Evolutionary conservation across 2,329 filamentous ascomycete species (phyloP), one percentile per base, ranked within the genome.

Genomic region (Monosporascus sp.): DNA sequence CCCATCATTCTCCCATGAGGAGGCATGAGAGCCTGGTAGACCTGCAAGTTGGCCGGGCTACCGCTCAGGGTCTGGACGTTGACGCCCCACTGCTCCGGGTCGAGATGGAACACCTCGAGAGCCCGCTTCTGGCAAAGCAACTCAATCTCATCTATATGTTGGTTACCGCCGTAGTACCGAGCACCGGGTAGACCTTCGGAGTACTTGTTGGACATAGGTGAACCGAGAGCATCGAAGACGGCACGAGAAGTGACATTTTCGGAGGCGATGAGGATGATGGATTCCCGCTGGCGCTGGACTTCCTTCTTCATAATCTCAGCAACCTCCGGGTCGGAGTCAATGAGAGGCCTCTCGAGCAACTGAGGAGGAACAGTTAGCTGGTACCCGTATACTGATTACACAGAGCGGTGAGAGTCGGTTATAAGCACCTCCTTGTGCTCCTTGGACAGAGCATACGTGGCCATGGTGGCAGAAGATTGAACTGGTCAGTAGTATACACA

Each of bases 241-340:
- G 94, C 92, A 66, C 92, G 91, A 59, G 94, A 99, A 54, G 94
- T 99, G 77, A 99, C 92, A 81, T 99, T 99, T 81, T 99, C 94
- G 53, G 94, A 97, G 69, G 94, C 93, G 68, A 99, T 99, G 72
- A 99, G 87, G 70, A 97, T 90, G 76, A 99, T 96, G 66, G 92
- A 97, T 82, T 99, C 92, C 74, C 90, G 87, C 81, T 99, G 94
- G 71, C 94, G 90, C 83, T 96, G 86, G 69, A 97, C 88, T 78
- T 97, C 93, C 67, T 89, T 85, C 80, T 90, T 88, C 92, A 99
- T 97, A 76, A 99, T 96, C 77, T 88, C 81, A 62, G 91, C 91
- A 68, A 99, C 90, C 82, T 97, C 92, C 54, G 90, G 88, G 74
- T 99, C 94, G 53, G 88, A 87, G 66, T 96, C 90, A 67, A 93